Evolutionary conservation across 1,284 basidiomycete genomes (phyloP).

Genomic region (Mycena citricolor): DNA sequence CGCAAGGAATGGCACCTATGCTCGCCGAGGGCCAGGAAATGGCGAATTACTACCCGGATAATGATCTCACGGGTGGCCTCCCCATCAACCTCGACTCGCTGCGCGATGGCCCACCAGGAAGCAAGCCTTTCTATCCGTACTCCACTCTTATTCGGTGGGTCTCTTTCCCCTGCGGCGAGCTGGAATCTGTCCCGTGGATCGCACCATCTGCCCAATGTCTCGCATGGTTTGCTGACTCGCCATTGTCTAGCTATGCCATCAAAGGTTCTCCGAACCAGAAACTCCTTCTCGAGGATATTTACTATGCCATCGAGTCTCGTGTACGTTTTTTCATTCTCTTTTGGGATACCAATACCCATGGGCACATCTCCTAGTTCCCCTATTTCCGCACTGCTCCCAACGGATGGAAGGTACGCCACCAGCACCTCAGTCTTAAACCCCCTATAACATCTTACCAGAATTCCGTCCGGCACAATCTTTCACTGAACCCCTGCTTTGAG

Average conservation of each 20-base stretch:
- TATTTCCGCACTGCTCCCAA: conserved; percentile 80
- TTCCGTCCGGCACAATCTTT: conserved; percentile 92
- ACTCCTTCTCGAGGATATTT: conserved; percentile 79
- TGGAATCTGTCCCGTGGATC: conserved; percentile 22
- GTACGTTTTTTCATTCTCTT: conserved; percentile 42
- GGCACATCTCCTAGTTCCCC: conserved; percentile 57
- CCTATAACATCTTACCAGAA: conserved; percentile 61
- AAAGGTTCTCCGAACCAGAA: conserved; percentile 85
- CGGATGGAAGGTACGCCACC: conserved; percentile 74
- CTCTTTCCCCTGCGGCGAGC: conserved; percentile 7
- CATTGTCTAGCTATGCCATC: conserved; percentile 59
- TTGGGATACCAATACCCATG: background rate
- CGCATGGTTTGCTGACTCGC: background rate
- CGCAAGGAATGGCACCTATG: conserved; percentile 45
- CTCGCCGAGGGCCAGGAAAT: conserved; percentile 51
- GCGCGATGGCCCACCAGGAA: conserved; percentile 78
- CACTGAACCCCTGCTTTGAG: conserved; percentile 90
- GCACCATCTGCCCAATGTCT: conserved; percentile 2
- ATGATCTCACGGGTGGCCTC: conserved; percentile 74
- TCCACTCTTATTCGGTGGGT: conserved; percentile 81
- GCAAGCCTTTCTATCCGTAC: conserved; percentile 84
- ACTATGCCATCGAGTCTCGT: conserved; percentile 83
- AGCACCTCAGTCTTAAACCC: conserved; percentile 26
- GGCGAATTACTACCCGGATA: conserved; percentile 68
- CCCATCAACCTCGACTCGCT: conserved; percentile 82